Percentiles rank a stretch among this genome's conserved stretches.
These are phyloP conservation scores for Backusella circina DNA, from an alignment of 192 early-diverging fungal species.

Conservation along the genomic window DNA sequence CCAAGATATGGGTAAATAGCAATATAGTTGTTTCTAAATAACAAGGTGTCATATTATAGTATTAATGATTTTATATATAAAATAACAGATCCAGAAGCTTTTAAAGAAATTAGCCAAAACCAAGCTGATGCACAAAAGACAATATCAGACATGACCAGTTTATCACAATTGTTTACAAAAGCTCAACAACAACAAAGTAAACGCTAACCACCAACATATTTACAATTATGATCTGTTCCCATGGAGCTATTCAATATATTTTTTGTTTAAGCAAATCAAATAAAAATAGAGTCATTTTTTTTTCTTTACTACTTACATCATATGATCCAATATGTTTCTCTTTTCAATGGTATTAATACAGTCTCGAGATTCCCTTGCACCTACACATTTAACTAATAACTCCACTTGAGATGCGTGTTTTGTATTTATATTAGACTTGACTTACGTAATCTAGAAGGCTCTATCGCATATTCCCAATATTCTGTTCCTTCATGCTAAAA, in stretches of 20 bases:
- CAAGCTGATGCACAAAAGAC: conserved; percentile 44
- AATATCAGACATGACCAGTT: conserved; percentile 43
- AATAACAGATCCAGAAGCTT: conserved; percentile 39
- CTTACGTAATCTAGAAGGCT: neutral
- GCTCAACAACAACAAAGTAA: neutral
- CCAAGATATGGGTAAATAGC: conserved; percentile 33
- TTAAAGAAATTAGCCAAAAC: conserved; percentile 45
- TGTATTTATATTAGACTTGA: neutral
- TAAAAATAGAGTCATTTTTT: neutral
- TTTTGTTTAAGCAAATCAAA: neutral
- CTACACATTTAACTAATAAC: neutral
- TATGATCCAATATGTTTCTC: neutral
- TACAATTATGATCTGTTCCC: neutral
- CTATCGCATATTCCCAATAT: neutral
- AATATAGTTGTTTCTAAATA: neutral
- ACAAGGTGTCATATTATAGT: neutral
- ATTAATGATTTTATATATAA: neutral
- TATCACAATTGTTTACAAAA: conserved; percentile 32
- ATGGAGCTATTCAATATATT: neutral
- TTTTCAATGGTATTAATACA: neutral
- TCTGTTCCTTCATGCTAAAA: conserved; percentile 10
- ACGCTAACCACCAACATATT: neutral
- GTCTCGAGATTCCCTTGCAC: neutral
- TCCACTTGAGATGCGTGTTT: neutral
- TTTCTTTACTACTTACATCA: neutral